Percentiles rank a stretch among this genome's conserved stretches.
Evolutionary conservation across 495 filamentous ascomycete genomes (phyloP).

Genomic region (Copromyces sp.): DNA sequence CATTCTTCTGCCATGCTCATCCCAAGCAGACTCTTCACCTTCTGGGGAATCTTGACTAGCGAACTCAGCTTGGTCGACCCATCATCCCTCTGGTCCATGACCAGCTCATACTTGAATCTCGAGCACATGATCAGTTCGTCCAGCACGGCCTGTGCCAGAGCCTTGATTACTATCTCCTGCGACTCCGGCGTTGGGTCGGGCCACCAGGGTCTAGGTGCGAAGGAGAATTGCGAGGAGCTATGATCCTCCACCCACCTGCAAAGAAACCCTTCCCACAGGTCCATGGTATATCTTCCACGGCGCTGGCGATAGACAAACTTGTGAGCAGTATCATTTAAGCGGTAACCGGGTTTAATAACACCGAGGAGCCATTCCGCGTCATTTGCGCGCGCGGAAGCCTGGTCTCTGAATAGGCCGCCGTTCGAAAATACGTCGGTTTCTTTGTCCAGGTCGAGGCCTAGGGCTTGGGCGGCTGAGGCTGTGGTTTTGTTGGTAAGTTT

Average conservation of each 20-base stretch:
- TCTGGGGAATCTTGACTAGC: background rate
- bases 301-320: background rate
- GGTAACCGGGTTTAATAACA: too few relatives aligned
- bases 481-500: background rate
- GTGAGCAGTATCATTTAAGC: too few relatives aligned
- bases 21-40: background rate
- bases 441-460: background rate
- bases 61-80: background rate
- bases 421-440: background rate
- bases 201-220: background rate
- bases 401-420: background rate
- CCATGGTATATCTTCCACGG: background rate
- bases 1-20: background rate
- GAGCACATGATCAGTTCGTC: background rate
- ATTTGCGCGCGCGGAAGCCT: background rate
- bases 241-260: background rate
- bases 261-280: background rate
- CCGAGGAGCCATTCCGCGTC: background rate
- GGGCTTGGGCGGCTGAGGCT: background rate
- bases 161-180: background rate
- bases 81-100: background rate
- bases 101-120: background rate
- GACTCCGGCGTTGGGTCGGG: background rate
- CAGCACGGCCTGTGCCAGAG: background rate
- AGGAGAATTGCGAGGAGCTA: too few relatives aligned